Evolutionary conservation across 345 rosid genomes (phyloP).

Genomic region (Syzygium aqueum): DNA sequence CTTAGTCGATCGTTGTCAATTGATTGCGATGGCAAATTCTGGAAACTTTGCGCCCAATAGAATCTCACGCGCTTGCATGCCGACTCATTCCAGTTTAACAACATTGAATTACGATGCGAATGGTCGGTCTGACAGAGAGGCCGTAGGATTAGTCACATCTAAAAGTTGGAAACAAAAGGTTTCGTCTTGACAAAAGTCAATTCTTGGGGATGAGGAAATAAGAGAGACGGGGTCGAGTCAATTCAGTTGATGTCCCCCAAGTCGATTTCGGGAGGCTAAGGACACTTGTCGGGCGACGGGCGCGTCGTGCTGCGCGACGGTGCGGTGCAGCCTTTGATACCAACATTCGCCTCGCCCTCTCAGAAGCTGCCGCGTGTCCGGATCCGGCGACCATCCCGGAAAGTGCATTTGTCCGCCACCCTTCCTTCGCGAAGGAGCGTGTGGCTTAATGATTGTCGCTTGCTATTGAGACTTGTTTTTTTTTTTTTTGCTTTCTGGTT

Average conservation of each 20-base stretch:
- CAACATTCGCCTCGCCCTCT: not conserved
- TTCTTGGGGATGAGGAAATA: not conserved
- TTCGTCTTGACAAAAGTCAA: not conserved
- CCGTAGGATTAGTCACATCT: not conserved
- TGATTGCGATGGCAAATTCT: accelerated
- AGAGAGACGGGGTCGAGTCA: not conserved
- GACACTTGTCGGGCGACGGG: not conserved
- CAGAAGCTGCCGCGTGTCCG: not conserved
- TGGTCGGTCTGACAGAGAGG: not conserved
- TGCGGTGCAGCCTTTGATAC: not conserved
- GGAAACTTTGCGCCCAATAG: not conserved
- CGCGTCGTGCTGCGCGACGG: not conserved
- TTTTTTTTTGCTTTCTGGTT: not conserved
- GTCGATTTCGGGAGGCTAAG: not conserved
- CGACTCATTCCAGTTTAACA: not conserved
- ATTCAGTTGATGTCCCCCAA: not conserved
- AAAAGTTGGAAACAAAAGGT: not conserved
- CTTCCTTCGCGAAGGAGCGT: not conserved
- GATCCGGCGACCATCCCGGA: not conserved
- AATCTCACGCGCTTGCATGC: not conserved
- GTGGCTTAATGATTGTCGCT: not conserved
- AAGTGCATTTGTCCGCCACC: not conserved
- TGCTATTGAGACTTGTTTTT: not conserved
- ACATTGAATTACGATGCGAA: not conserved
- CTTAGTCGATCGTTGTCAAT: not conserved